phyloP scores from a whole-genome alignment of 768 basidiomycete species.

The Pisolithus tinctorius region DNA sequence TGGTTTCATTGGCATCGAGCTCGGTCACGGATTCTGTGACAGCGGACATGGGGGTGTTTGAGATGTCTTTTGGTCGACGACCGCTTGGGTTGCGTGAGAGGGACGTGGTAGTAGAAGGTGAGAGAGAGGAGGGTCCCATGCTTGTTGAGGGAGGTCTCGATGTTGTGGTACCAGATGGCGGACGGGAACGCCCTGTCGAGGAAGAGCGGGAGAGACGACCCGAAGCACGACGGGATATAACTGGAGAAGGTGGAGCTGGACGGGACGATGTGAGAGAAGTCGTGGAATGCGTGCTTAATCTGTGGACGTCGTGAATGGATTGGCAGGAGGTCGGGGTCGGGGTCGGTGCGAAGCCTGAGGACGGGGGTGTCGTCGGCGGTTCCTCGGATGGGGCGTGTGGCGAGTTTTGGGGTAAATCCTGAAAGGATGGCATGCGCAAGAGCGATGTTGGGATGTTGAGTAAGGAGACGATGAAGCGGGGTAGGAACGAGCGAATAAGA shows the following conservation, averaged over 20 bases:
- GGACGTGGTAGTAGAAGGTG: background rate
- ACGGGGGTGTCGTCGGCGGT: conserved; percentile 6
- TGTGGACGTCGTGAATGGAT: conserved; percentile 3
- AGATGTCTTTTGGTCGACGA: conserved; percentile 10
- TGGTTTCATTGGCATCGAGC: background rate
- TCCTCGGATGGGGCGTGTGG: background rate
- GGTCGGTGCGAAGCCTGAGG: conserved; percentile 38
- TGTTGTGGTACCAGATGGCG: conserved; percentile 15
- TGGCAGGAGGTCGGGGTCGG: conserved; percentile 1
- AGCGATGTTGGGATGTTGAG: conserved; percentile 25
- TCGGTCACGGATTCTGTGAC: conserved; percentile 2
- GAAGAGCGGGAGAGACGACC: conserved; percentile 19
- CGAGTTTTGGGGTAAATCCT: conserved; percentile 12
- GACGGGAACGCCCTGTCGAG: conserved; percentile 14
- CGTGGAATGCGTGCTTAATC: conserved; percentile 19
- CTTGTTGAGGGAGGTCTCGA: conserved; percentile 15
- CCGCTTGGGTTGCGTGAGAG: conserved; percentile 14
- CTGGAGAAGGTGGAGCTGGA: conserved; percentile 58
- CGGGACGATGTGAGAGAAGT: conserved; percentile 41
- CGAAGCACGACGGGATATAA: conserved; percentile 38
- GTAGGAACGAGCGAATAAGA: conserved; percentile 20
- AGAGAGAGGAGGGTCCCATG: conserved; percentile 6
- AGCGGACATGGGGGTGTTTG: conserved; percentile 7
- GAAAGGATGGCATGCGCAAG: conserved; percentile 19
- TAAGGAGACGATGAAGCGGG: conserved; percentile 20